Base-by-base conservation (phyloP, 176 grass and related monocot genomes). In the Microstegium vimineum region DNA sequence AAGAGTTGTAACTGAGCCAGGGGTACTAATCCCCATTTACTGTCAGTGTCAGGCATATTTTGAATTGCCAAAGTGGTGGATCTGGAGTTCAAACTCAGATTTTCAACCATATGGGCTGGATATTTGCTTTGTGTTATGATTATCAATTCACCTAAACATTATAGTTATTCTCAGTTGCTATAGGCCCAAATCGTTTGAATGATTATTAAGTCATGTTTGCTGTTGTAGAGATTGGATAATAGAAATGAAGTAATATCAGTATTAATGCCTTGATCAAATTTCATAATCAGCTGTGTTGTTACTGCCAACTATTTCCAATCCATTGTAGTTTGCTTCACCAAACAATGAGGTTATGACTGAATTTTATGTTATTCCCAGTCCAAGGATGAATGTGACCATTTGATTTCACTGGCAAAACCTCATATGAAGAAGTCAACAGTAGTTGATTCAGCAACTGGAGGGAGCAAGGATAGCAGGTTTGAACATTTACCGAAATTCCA, bases 391-490 rank as follows among this genome's bases (percentile, higher is more conserved):
- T 98, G 93, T 35, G 90, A 98, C 13, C 73, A 98, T 86, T 84
- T 98, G 40, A 98, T 93, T 78, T 80, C 90, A 52, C 76, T 95
- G 64, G n/a, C n/a, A n/a, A n/a, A n/a, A n/a, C n/a, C n/a, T n/a
- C n/a, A n/a, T n/a, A n/a, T n/a, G n/a, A n/a, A n/a, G n/a, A n/a
- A n/a, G n/a, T n/a, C n/a, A n/a, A n/a, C n/a, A n/a, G 93, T 98
- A n/a, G 95, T 98, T 54, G 95, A 98, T 84, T 77, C 83, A 73
- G 36, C 82, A 47, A n/a, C n/a, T n/a, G n/a, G n/a, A n/a, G n/a
- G n/a, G n/a, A 93, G 96, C 86, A 86, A 94, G 79, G 93, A 98
- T 67, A 98, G 96, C 93, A 98, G 96, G 93, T 98, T 65, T 81
- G 75, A 20, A 61, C 37, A 73, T 66, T 67, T 67, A 18, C 36